Percentiles rank a stretch among this genome's conserved stretches.
These are phyloP conservation scores for Phytopythium delawarense DNA, from an alignment of 352 stramenopile species.

Conservation along the genomic window DNA sequence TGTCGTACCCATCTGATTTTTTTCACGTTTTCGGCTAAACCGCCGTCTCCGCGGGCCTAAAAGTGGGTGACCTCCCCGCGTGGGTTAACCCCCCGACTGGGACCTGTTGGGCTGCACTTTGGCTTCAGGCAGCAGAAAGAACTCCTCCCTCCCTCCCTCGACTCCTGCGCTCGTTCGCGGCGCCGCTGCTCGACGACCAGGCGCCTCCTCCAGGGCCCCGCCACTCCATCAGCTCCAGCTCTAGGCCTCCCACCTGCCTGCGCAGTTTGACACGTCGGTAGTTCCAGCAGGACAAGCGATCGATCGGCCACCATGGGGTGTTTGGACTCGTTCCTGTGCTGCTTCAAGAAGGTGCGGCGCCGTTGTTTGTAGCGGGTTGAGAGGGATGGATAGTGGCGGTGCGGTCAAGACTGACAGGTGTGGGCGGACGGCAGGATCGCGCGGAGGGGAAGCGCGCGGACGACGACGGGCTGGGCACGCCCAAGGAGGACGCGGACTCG, in stretches of 20 bases:
- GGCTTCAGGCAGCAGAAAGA: constrained; percentile 1
- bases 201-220: too few relatives aligned
- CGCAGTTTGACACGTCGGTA: too few relatives aligned
- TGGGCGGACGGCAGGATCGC: background rate
- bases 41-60: background rate
- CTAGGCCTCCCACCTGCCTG: too few relatives aligned
- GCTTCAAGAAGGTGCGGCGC: constrained; percentile 32
- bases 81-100: background rate
- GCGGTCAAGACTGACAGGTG: background rate
- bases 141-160: background rate
- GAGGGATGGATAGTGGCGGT: background rate
- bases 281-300: too few relatives aligned
- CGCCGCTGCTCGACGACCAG: too few relatives aligned
- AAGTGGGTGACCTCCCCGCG: constrained; percentile 1
- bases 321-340: constrained; percentile 58
- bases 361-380: too few relatives aligned
- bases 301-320: constrained; percentile 39
- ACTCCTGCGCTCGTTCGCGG: background rate
- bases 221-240: too few relatives aligned
- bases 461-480: constrained; percentile 15
- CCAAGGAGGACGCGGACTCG: constrained; percentile 16
- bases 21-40: background rate
- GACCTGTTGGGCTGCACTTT: constrained; percentile 2
- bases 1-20: background rate
- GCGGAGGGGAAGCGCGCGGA: constrained; percentile 4